Base-by-base conservation (phyloP, 345 rosid species). In the Cardamine chenopodiifolia region DNA sequence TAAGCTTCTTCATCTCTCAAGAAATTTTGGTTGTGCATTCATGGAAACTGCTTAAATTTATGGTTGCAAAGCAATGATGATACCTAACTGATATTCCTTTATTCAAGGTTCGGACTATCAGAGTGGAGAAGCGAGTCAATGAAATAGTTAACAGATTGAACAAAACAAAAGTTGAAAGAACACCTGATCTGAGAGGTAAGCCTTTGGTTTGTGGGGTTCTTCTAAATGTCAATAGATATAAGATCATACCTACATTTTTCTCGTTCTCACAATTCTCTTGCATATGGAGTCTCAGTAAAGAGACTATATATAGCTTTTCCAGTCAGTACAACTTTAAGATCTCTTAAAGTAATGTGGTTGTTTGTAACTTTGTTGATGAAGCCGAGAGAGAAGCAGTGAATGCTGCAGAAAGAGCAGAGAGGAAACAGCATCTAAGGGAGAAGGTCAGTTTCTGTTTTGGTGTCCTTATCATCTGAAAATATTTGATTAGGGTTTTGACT, bases 341-440 rank as follows among this genome's bases (percentile, higher is more conserved):
- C 34, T 70, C 39, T 53, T 7, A 29, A 50, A n/a, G 29, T 52
- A 25, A 23, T 48, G 2, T 42, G 20, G 26, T 65, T 66, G 64
- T 22, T 69, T 25, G 67, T 25, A 49, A 22, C 12, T 70, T 12
- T 64, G 19, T 20, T 79, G 23, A 48, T 83, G 83, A 87, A 95
- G 99, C 97, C 61, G 99, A 92, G 85, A 83, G 92, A 81, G 97
- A 95, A 78, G 89, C 92, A 5, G 96, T 86, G 62, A 86, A 73
- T 85, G 91, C 99, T 64, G 96, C 92, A 1, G 99, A 95, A 80
- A 81, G 96, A 75, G 99, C 91, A 15, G 92, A 92, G 85, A 89
- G 97, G 83, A 95, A 92, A 79, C 85, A 64, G 52, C 93, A 82
- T 64, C 78, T 85, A 82, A 87, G 99, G 79, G 97, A 90, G 68